A percentile compares a stretch with the other conserved stretches of the same genome.
phyloP scores from a whole-genome alignment of 306 rosid genomes.

The Fagus sylvatica region DNA sequence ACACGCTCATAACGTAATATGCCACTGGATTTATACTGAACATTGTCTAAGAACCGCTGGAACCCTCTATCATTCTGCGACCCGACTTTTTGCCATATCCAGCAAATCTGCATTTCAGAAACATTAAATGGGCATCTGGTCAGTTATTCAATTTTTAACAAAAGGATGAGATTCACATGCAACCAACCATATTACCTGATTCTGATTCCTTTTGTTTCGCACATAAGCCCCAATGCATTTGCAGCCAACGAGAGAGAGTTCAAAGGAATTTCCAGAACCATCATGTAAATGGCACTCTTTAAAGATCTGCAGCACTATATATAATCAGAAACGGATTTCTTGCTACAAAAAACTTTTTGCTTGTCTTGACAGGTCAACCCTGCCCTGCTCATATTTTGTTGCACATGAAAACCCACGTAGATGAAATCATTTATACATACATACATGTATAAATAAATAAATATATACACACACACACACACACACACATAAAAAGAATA shows the following conservation, averaged over 20 bases:
- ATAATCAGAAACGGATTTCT: conserved; percentile 13
- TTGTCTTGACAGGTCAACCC: background rate
- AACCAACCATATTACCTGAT: conserved; percentile 59
- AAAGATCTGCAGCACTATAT: conserved; percentile 52
- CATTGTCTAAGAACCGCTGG: conserved; percentile 60
- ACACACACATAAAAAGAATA: too few species aligned
- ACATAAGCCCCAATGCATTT: conserved; percentile 98
- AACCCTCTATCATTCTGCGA: conserved; percentile 59
- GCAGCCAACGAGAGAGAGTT: conserved; percentile 84
- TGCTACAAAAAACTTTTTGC: background rate
- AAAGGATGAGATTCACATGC: background rate
- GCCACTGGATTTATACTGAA: conserved; percentile 52
- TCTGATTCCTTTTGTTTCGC: conserved; percentile 86
- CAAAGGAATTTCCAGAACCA: conserved; percentile 67
- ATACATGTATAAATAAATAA: too few species aligned
- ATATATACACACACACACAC: too few species aligned
- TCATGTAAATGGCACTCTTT: conserved; percentile 61
- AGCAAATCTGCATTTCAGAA: conserved; percentile 69
- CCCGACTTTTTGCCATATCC: conserved; percentile 65
- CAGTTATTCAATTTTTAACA: conserved; percentile 6
- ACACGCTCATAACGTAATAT: conserved; percentile 58
- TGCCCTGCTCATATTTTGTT: background rate
- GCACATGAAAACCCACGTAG: background rate
- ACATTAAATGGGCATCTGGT: conserved; percentile 17
- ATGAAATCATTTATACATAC: background rate